These are phyloP conservation scores for Kodamaea laetipori DNA, from an alignment of 805 yeast genomes.

Conservation along the genomic window DNA sequence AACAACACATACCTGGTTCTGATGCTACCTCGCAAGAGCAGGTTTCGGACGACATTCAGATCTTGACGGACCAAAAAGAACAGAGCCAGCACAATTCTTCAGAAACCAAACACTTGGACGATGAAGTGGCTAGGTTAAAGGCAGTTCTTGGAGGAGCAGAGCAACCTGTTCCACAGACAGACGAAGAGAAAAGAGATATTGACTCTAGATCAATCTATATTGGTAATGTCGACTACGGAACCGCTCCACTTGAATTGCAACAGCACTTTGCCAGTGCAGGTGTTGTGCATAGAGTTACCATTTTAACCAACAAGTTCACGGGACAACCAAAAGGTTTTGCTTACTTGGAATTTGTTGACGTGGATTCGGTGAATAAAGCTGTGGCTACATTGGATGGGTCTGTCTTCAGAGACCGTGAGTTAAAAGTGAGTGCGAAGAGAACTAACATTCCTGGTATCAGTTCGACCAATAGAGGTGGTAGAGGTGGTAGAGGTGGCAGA, in stretches of 20 bases:
- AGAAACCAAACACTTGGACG: slow-evolving; percentile 14
- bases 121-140: slow-evolving; percentile 16
- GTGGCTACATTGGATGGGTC: slow-evolving; percentile 62
- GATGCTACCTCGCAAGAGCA: slow-evolving; percentile 2
- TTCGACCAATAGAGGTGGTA: slow-evolving; percentile 36
- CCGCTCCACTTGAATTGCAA: slow-evolving; percentile 79
- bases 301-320: slow-evolving; percentile 67
- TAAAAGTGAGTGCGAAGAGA: slow-evolving; percentile 76
- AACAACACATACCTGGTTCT: slow-evolving; percentile 14
- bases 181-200: slow-evolving; percentile 57
- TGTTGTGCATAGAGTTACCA: slow-evolving; percentile 76
- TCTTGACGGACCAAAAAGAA: slow-evolving; percentile 5
- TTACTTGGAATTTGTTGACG: slow-evolving; percentile 78
- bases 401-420: slow-evolving; percentile 63
- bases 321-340: slow-evolving; percentile 90
- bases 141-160: slow-evolving; percentile 16
- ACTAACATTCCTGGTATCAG: slow-evolving; percentile 77
- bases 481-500: slow-evolving; percentile 33
- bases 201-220: slow-evolving; percentile 79
- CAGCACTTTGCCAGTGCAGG: slow-evolving; percentile 72
- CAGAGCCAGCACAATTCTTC: slow-evolving; percentile 1
- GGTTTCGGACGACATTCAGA: slow-evolving; percentile 8
- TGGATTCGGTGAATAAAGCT: slow-evolving; percentile 64
- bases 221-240: slow-evolving; percentile 79
- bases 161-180: slow-evolving; percentile 34